Base-by-base conservation (phyloP, 257 asterid genomes). In the Nemophila menziesii region DNA sequence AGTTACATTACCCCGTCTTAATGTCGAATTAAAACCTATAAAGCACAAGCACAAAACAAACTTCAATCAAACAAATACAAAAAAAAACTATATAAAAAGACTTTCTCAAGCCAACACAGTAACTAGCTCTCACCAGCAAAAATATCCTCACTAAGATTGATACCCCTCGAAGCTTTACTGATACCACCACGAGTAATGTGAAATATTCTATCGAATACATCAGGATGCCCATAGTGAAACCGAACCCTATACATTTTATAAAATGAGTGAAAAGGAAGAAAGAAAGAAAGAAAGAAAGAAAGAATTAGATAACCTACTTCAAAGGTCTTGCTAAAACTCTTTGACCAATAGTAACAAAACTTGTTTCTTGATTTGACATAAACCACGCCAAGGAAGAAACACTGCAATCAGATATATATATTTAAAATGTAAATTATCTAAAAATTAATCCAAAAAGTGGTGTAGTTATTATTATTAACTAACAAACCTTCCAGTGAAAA, bases 371-470 rank as follows among this genome's bases (percentile, higher is more conserved):
- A 65, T 76, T 79, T 3, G 98, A 89, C 98, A 89, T 89, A 58
- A 89, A 89, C 94, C 96, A 81, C 70, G 98, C 98, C 85, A 89
- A 65, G 1, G 98, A 89, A 3, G 98, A 89, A 33, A 89, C 98
- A 79, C 98, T 87, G 90, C 68, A 69, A 44, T 51, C 26, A 42
- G 68, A 62, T 17, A 56, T 59, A 45, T 16, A 65, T 29, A 13
- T 2, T 57, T 34, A 43, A 16, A 6, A 33, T 27, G 34, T 72
- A 29, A 66, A 56, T 49, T 37, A 59, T 49, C 17, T 20, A 40
- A 60, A 37, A 29, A 33, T 38, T 20, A 37, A 47, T 46, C 34
- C 26, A 60, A 38, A 38, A 39, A 66, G 40, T 18, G 24, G 10
- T 39, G 20, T 51, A 26, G 24, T 14, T 46, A 48, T 27, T 42